These are phyloP conservation scores for Pogostemon cablin DNA, from an alignment of 257 asterid species.

Conservation along the genomic window DNA sequence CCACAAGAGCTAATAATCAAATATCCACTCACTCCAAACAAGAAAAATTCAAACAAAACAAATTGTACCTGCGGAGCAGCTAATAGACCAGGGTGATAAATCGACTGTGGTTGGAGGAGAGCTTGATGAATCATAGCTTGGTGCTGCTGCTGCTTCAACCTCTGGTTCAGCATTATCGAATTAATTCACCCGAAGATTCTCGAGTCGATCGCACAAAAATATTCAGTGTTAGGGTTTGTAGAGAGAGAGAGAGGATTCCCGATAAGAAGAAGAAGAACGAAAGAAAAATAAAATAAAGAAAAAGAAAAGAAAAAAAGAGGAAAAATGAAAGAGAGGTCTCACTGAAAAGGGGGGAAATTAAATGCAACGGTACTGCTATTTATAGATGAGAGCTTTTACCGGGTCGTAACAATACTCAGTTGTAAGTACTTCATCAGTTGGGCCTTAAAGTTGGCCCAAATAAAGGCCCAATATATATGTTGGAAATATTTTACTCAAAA, in stretches of 20 bases:
- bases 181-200: neutral
- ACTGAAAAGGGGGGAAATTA: conserved; percentile 36
- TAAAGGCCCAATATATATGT: no score
- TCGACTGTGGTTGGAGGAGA: conserved; percentile 89
- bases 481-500: no score
- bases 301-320: neutral
- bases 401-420: conserved; percentile 30
- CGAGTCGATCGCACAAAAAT: conserved; percentile 32
- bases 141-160: conserved; percentile 84
- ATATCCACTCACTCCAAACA: conserved; percentile 14
- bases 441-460: neutral
- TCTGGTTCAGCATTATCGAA: conserved; percentile 77
- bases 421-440: neutral
- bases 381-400: conserved; percentile 43
- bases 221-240: conserved; percentile 50
- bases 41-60: neutral
- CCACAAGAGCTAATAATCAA: conserved; percentile 4
- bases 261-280: conserved; percentile 15
- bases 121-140: conserved; percentile 97
- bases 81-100: conserved; percentile 88
- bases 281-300: neutral
- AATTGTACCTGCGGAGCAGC: conserved; percentile 88
- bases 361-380: conserved; percentile 25
- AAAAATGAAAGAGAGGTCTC: conserved; percentile 35
- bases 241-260: conserved; percentile 27